Evolutionary conservation across 352 stramenopile genomes (phyloP).

Genomic region (Globisporangium spiculum): DNA sequence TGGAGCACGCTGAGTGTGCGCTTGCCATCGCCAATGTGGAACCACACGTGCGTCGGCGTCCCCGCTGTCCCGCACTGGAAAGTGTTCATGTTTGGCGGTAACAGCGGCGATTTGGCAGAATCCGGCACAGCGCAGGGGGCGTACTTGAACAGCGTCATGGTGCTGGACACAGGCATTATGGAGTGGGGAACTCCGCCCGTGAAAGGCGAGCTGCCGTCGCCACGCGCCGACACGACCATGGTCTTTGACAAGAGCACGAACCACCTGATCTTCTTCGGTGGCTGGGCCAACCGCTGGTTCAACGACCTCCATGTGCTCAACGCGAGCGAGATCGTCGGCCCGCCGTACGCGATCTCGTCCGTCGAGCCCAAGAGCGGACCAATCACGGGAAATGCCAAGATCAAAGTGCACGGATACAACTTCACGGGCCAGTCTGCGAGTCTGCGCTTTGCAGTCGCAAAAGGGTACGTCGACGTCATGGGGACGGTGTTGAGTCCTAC

Average conservation of each 20-base stretch:
- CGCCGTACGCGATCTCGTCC: slow-evolving; percentile 92
- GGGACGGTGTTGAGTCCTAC: slow-evolving; percentile 84
- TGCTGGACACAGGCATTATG: slow-evolving; percentile 91
- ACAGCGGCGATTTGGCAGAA: slow-evolving; percentile 91
- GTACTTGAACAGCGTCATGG: slow-evolving; percentile 88
- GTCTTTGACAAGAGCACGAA: slow-evolving; percentile 91
- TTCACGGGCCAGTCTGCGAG: slow-evolving; percentile 87
- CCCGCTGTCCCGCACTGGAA: slow-evolving; percentile 96
- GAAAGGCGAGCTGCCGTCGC: slow-evolving; percentile 76
- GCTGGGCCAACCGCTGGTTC: slow-evolving; percentile 96
- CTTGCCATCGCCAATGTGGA: slow-evolving; percentile 86
- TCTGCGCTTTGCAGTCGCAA: slow-evolving; percentile 91
- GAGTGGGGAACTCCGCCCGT: slow-evolving; percentile 62
- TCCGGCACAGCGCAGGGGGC: slow-evolving; percentile 83
- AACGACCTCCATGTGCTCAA: slow-evolving; percentile 92
- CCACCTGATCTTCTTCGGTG: slow-evolving; percentile 93
- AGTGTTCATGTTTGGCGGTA: slow-evolving; percentile 97
- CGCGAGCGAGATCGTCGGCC: slow-evolving; percentile 93
- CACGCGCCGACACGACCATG: slow-evolving; percentile 92
- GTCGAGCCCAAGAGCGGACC: slow-evolving; percentile 91
- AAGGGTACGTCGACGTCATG: slow-evolving; percentile 91
- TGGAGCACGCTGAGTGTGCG: slow-evolving; percentile 77
- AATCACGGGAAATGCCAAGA: slow-evolving; percentile 91
- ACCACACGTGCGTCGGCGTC: slow-evolving; percentile 93
- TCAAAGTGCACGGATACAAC: slow-evolving; percentile 91